Evolutionary conservation across 352 stramenopile species (phyloP).

Genomic region (Ochromonadaceae sp.): DNA sequence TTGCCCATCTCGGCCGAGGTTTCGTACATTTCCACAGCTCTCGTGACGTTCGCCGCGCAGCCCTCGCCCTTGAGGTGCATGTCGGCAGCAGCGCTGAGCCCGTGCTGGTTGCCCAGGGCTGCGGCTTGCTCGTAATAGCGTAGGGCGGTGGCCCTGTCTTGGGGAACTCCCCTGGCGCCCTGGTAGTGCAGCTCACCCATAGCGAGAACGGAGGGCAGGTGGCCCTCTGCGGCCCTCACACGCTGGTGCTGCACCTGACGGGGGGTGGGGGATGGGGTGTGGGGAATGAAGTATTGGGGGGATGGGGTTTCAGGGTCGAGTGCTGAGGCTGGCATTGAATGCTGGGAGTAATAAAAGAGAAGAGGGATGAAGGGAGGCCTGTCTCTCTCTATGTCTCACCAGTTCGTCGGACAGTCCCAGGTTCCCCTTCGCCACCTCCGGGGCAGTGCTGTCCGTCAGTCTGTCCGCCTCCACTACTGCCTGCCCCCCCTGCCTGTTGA

Average conservation of each 20-base stretch:
- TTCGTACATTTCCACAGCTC: conserved; percentile 54
- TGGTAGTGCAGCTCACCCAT: conserved; percentile 75
- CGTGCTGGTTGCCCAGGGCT: conserved; percentile 36
- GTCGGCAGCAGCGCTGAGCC: conserved; percentile 43
- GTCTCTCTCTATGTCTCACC: no score
- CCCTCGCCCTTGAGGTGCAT: conserved; percentile 72
- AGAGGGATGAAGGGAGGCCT: no score
- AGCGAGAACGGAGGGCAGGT: conserved; percentile 50
- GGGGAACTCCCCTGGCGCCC: conserved; percentile 47
- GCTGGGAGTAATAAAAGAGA: no score
- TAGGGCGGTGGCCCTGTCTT: conserved; percentile 48
- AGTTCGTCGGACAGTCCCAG: conserved; percentile 58
- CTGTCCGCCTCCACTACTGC: conserved; percentile 31
- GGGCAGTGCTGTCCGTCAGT: background rate
- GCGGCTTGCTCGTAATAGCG: conserved; percentile 55
- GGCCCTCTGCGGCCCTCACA: conserved; percentile 46
- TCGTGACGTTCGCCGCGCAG: conserved; percentile 43
- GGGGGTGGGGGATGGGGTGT: no score
- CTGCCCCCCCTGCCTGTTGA: conserved; percentile 50
- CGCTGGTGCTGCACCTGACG: conserved; percentile 68
- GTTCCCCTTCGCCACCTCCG: conserved; percentile 39
- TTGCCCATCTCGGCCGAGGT: conserved; percentile 45
- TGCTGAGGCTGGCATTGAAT: no score
- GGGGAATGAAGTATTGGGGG: no score
- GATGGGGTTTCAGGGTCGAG: no score